Evolutionary conservation across 2,329 filamentous ascomycete genomes (phyloP).

Genomic region (Cadophora luteo-olivacea): DNA sequence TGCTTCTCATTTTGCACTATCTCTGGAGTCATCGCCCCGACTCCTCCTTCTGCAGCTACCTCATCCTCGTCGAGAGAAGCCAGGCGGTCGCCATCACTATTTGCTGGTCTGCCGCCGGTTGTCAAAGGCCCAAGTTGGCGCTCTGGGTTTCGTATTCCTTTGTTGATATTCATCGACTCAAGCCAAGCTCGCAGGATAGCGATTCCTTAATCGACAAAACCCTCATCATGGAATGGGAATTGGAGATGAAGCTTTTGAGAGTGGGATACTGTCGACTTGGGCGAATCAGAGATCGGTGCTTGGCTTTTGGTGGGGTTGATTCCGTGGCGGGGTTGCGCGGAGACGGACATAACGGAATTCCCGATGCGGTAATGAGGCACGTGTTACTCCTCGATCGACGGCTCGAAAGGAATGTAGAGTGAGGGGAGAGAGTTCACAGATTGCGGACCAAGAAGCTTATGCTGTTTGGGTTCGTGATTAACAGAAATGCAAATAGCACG

Average conservation of each 20-base stretch:
- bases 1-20: slow-evolving; percentile 21
- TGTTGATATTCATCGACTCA: slow-evolving; percentile 28
- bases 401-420: too few species aligned
- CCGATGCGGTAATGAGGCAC: not conserved
- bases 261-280: slow-evolving; percentile 22
- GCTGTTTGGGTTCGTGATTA: too few species aligned
- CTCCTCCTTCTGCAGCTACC: slow-evolving; percentile 26
- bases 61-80: slow-evolving; percentile 28
- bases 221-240: slow-evolving; percentile 19
- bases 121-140: slow-evolving; percentile 15
- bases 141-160: slow-evolving; percentile 1
- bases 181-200: slow-evolving; percentile 19
- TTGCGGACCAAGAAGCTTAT: too few species aligned
- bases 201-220: slow-evolving; percentile 1
- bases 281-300: slow-evolving; percentile 22
- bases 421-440: too few species aligned
- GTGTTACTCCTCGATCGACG: not conserved
- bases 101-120: slow-evolving; percentile 3
- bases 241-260: slow-evolving; percentile 20
- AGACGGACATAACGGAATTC: not conserved
- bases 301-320: slow-evolving; percentile 21
- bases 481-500: too few species aligned
- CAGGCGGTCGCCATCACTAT: slow-evolving; percentile 21
- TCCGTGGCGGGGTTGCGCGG: slow-evolving; percentile 14
- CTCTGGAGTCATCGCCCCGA: slow-evolving; percentile 1